Conservation (phyloP, 2,329 filamentous ascomycete genomes). For the Monilinia vaccinii-corymbosi region DNA sequence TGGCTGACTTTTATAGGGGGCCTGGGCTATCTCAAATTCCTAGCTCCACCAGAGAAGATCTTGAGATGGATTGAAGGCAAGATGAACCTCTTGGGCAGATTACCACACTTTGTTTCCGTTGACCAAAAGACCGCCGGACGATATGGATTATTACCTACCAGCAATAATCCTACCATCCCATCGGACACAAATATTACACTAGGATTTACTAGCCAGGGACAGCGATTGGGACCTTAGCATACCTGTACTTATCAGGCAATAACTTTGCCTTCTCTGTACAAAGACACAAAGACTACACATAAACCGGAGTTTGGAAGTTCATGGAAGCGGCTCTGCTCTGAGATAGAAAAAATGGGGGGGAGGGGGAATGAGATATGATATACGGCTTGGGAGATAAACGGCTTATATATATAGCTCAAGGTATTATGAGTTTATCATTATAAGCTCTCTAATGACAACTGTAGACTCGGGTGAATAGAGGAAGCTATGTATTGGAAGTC, state of each 20-base stretch:
- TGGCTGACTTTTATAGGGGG: constrained; percentile 48
- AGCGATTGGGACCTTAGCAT: constrained; percentile 58
- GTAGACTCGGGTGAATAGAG: background rate
- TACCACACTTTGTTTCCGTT: constrained; percentile 88
- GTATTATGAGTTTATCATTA: background rate
- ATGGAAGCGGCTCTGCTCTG: background rate
- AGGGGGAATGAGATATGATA: constrained; percentile 1
- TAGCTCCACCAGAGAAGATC: constrained; percentile 81
- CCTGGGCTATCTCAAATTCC: constrained; percentile 77
- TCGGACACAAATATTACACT: constrained; percentile 37
- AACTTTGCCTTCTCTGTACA: constrained; percentile 1
- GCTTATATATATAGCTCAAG: background rate
- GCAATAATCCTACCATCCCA: constrained; percentile 30
- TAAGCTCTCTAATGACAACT: constrained; percentile 8
- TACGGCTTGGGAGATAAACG: background rate
- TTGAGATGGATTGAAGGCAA: constrained; percentile 84
- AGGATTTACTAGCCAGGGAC: constrained; percentile 49
- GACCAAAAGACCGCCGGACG: constrained; percentile 94
- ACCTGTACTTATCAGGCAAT: background rate
- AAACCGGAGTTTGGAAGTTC: constrained; percentile 4
- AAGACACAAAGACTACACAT: constrained; percentile 7
- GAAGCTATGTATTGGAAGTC: background rate
- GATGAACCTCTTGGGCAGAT: constrained; percentile 69
- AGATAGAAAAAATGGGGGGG: background rate
- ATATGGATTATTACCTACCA: constrained; percentile 75